Evolutionary conservation across 2,329 filamentous ascomycete species (phyloP), one percentile per base, ranked within the genome.

Genomic region (Claviceps purpurea): DNA sequence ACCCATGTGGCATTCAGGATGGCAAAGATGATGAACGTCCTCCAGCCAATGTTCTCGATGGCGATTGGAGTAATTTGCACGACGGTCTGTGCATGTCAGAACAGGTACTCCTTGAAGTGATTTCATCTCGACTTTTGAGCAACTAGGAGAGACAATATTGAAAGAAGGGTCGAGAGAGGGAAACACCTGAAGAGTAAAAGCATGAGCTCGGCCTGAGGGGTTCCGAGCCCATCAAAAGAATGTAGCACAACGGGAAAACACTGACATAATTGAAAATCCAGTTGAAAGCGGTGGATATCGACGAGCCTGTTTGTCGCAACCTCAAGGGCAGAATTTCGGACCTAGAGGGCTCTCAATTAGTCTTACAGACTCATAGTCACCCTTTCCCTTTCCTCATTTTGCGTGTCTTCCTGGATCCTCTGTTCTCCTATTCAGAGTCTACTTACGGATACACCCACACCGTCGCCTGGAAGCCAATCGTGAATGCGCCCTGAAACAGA

Each of bases 221-320:
- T 34, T 34, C 30, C 30, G 30, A 34, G 30, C 30, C 30, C 30
- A 34, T 34, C 30, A 11, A 11, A 11, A 3, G 30, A 34, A 34
- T 11, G 30, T 34, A 34, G 30, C 30, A 34, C 10, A 34, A 34
- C 11, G 8, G 10, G 10, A 34, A 34, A 34, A 34, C 30, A 54
- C 63, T 57, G 20, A 66, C 61, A 45, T 65, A 66, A 46, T 64
- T 65, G 34, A 64, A 66, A 6, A 65, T 60, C 65, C 64, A 67
- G 42, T 66, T 66, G 2, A 60, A 59, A 1, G 62, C 64, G 0
- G 64, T 67, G 1, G 65, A 64, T 6, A 67, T 59, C 1, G 64
- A 61, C 0, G 64, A 65, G 7, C 64, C 64, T 4, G 58, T 56
- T 34, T 65, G 64, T 2, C 65, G 60, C 3, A 66, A 56, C 3